Base-by-base conservation (phyloP, 805 yeast genomes). In the Myxozyma mucilagina region DNA sequence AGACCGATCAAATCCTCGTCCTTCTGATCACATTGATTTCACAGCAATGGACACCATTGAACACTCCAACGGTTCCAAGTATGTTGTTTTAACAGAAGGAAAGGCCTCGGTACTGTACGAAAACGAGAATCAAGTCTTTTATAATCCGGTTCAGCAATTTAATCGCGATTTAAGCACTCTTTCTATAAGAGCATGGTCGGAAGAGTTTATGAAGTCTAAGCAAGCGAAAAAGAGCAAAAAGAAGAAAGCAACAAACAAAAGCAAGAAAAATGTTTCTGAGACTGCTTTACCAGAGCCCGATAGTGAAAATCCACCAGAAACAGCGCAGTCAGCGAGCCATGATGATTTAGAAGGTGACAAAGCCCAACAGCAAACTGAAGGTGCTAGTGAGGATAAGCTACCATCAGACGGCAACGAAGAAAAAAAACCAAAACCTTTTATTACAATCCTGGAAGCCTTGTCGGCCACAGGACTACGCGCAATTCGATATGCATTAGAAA, bases 381-480 rank as follows among this genome's bases (percentile, higher is more conserved):
- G 35, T 24, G 11, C 35, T 13, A 24, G 13, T n/a, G 49, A 24
- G 35, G 31, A 13, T 10, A 29, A 24, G 35, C 18, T 10, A 14
- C 11, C 14, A 8, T 9, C 35, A 4, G 59, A 39, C 34, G 16
- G 41, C 9, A 29, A 31, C 14, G 54, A 9, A 7, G 38, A 56
- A 35, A 72, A 45, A 63, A 58, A 24, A 18, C 53, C 53, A 9
- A 51, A 56, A 48, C 84, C 87, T 10, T 84, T 80, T 66, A 82
- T 90, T 47, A 82, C 84, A 34, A 85, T 94, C 13, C 74, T 93
- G 45, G 99, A 94, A 70, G 98, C 97, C 0, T 78, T 94, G 11
- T 87, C 96, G 47, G 99, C 99, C 0, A 87, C 98, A 1, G 99
- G 99, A 0, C 79, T 94, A 43, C 82, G 99, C 56, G 96, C 98